Conservation (phyloP, 2,329 filamentous ascomycete species). For the Piedraia hortae region DNA sequence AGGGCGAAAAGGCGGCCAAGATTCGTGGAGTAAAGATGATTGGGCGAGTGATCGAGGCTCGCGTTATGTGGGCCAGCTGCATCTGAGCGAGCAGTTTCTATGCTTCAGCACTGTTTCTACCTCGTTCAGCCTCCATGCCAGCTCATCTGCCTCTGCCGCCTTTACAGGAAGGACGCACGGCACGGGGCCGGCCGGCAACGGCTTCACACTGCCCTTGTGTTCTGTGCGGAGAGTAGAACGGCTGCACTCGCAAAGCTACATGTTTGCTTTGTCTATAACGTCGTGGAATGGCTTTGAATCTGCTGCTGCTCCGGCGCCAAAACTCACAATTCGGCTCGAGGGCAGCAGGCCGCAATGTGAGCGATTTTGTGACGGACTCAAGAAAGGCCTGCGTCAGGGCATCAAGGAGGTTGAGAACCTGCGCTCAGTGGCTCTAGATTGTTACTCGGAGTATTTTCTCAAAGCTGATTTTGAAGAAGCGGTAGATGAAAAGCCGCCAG, state of each 20-base stretch:
- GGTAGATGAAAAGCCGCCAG: slow-evolving; percentile 36
- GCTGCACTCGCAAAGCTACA: slow-evolving; percentile 70
- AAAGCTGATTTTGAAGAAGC: slow-evolving; percentile 9
- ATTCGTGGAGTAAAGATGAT: slow-evolving; percentile 36
- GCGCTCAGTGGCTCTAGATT: slow-evolving; percentile 51
- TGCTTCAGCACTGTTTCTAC: slow-evolving; percentile 89
- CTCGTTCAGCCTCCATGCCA: slow-evolving; percentile 60
- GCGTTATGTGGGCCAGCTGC: slow-evolving; percentile 74
- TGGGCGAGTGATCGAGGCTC: slow-evolving; percentile 32
- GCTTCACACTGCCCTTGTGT: slow-evolving; percentile 80
- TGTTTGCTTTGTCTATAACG: slow-evolving; percentile 80
- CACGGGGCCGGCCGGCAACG: slow-evolving; percentile 76
- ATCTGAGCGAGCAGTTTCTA: slow-evolving; percentile 79
- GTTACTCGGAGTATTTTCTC: slow-evolving; percentile 61
- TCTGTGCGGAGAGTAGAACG: slow-evolving; percentile 78
- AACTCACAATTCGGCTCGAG: slow-evolving; percentile 73
- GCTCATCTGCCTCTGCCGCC: slow-evolving; percentile 46
- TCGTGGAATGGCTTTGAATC: slow-evolving; percentile 56
- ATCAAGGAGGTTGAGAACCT: slow-evolving; percentile 73
- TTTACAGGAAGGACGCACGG: slow-evolving; percentile 88
- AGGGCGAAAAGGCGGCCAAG: slow-evolving; percentile 16
- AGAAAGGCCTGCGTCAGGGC: slow-evolving; percentile 61
- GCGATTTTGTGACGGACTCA: slow-evolving; percentile 84
- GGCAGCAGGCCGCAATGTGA: slow-evolving; percentile 76
- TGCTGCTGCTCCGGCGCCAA: slow-evolving; percentile 39